Evolutionary conservation across 345 rosid species (phyloP), one percentile per base, ranked within the genome.

Genomic region (Angophora floribunda): DNA sequence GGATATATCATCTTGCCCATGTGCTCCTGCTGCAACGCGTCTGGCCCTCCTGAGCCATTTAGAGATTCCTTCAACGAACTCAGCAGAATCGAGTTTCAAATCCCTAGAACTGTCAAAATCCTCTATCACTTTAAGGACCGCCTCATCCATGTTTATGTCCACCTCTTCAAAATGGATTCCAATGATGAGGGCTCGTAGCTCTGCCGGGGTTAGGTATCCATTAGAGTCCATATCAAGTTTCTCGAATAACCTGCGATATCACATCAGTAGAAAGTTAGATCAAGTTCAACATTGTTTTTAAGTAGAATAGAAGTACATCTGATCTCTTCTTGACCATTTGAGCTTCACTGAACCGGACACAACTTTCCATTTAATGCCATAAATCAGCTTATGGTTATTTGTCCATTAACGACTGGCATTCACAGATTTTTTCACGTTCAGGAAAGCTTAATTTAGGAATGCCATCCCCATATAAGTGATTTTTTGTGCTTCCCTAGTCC

Each of bases 101-200:
- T 94, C 91, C 5, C n/a, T 13, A 24, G 93, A 86, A 24, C 55
- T 88, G 86, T 93, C 94, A 44, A 93, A 93, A 28, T 94, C 94
- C 57, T 86, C 61, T 87, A 94, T 87, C 36, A 92, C 67, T 45
- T 92, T 89, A 19, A n/a, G 41, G 12, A 91, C 93, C 3, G 95
- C 94, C 22, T 93, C 93, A 55, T 92, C 91, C 13, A 87, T 65
- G 87, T 92, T 89, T 24, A 91, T 86, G 52, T 93, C 91, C 36
- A 90, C 87, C 87, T 91, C 93, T 16, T 92, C 94, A 87, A 94
- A 90, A 9, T 88, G 90, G 67, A 93, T 91, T 75, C 96, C 95
- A 10, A 94, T 41, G 0, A 94, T 53, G 55, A 94, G 86, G 41
- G 94, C 95, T 87, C 89, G 91, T 51, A 94, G 85, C 90, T 94